Evolutionary conservation across 192 early-diverging fungal genomes (phyloP).

Genomic region (Cladochytrium replicatum): DNA sequence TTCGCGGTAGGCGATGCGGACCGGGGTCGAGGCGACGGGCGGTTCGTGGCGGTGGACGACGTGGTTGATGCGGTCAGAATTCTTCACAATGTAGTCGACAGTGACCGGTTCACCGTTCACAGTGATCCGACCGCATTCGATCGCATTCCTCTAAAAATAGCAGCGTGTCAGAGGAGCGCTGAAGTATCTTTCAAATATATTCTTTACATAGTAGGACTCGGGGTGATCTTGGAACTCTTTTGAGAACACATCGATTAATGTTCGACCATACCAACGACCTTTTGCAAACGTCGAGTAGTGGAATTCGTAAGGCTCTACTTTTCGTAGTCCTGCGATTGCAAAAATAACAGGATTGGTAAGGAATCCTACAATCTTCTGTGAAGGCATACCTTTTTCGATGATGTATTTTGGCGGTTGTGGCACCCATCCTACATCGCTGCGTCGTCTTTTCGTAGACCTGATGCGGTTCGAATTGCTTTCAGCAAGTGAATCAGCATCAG

Average conservation of each 20-base stretch:
- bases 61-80: constrained; percentile 73
- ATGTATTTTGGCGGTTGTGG: too few species aligned
- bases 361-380: not conserved
- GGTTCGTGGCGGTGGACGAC: constrained; percentile 93
- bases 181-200: not conserved
- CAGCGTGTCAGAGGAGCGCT: not conserved
- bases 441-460: too few species aligned
- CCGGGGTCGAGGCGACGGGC: constrained; percentile 55
- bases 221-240: constrained; percentile 83
- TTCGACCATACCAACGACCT: constrained; percentile 74
- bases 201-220: constrained; percentile 66
- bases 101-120: constrained; percentile 58
- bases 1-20: constrained; percentile 53
- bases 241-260: constrained; percentile 70
- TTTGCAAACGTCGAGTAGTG: constrained; percentile 73
- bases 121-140: constrained; percentile 67
- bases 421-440: too few species aligned
- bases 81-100: constrained; percentile 54
- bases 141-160: constrained; percentile 45
- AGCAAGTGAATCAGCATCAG: too few species aligned
- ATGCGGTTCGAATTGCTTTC: too few species aligned
- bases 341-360: not conserved
- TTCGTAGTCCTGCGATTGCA: constrained; percentile 45
- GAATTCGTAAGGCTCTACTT: constrained; percentile 78
- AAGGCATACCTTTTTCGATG: too few species aligned